Base-by-base conservation (phyloP, 306 rosid genomes). In the Aeschynomene evenia region DNA sequence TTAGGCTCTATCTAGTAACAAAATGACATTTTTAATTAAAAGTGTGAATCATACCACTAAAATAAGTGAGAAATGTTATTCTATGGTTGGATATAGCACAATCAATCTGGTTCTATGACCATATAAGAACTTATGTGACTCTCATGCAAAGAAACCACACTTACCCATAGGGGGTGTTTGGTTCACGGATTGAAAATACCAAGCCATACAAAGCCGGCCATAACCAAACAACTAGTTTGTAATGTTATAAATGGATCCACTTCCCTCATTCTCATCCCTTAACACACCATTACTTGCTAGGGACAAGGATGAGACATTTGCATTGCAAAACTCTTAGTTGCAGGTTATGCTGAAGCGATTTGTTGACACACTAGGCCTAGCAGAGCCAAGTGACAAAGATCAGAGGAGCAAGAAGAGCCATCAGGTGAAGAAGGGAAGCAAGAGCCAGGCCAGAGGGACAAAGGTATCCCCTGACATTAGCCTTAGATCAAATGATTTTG, bases 311-410 rank as follows among this genome's bases (percentile, higher is more conserved):
- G 85, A 84, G 62, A 69, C 82, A 60, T 49, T 78, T 80, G 59
- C 81, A 65, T 67, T 23, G 20, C 76, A 42, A 46, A 9, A 52
- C 50, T 29, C 55, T n/a, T 39, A 43, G 21, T 71, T 63, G 63
- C 18, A 63, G 11, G 77, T 71, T 66, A 89, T 86, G 92, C 80
- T 82, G 82, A 89, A 81, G 73, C 72, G 59, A 36, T 79, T 72
- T 34, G 54, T 40, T 70, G 76, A 23, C 48, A 66, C 79, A 9
- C 68, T 87, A 24, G 85, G 89, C 73, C 77, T 77, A 24, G 61
- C 29, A 20, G 53, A 83, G n/a, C 14, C 29, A 14, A 12, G 4
- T 33, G 54, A 66, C 2, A 69, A 13, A 50, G 45, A 54, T 34
- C 68, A 50, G 20, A 70, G 59, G 70, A 51, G 29, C 9, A 75